Evolutionary conservation across 768 basidiomycete genomes (phyloP), one percentile per base, ranked within the genome.

Genomic region (Dictyophora rubrovolvata): DNA sequence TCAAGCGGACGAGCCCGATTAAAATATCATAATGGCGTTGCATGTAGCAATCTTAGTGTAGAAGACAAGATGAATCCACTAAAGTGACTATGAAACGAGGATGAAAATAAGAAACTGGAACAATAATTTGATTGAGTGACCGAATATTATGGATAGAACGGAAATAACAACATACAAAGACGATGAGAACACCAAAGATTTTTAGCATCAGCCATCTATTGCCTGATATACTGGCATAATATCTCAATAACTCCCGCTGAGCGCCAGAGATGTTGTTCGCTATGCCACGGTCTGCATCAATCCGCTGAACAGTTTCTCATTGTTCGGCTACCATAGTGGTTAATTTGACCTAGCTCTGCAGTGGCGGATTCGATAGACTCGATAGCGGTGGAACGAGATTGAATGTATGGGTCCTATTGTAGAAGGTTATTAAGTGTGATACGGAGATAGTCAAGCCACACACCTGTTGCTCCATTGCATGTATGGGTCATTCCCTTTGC

Each of bases 171-270:
- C 94, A 79, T 70, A 96, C 94, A 68, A 96, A 95, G 63, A 96
- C 93, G 60, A 96, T 96, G 59, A 97, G 73, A 34, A 96, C 87
- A 10, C 94, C 94, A 65, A 96, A 96, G 8, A 96, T 83, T 74
- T 99, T 98, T 53, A 98, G 78, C 93, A 98, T 96, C 65, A 99
- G 70, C 94, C 93, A 95, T 58, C 96, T 80, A 73, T 97, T 98
- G 68, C 86, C 92, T 48, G 91, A 91, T 68, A 99, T 92, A 64
- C 83, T 86, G 11, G 91, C 91, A 67, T 95, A 97, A 70, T 96
- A 98, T 69, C 93, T 96, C 53, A 96, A 74, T 55, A 97, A 71
- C 68, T 97, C 95, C 63, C 93, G 77, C 69, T 97, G 93, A 9
- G 92, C 93, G 3, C 93, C 90, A 48, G 83, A 77, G 53, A 97